phyloP scores from a whole-genome alignment of 192 early-diverging fungal genomes.

The Podochytrium sp. region DNA sequence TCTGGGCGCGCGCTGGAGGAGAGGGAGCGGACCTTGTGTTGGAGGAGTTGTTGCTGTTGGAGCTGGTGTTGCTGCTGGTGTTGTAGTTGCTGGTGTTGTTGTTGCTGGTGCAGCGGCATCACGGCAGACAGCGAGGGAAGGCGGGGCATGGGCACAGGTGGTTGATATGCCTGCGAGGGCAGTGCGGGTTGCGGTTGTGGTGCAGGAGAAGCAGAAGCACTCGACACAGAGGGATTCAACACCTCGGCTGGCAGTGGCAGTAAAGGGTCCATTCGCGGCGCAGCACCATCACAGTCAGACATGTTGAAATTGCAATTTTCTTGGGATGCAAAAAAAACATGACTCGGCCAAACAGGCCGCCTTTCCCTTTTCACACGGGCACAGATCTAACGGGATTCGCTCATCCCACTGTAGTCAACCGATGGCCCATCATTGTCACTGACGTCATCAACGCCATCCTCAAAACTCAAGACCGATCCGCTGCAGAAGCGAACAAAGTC shows the following conservation, averaged over 20 bases:
- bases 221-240: too few species aligned
- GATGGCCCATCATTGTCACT: slow-evolving; percentile 20
- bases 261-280: too few species aligned
- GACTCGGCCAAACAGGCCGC: too few species aligned
- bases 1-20: not conserved
- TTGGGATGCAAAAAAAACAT: too few species aligned
- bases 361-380: slow-evolving; percentile 12
- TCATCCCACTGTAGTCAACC: slow-evolving; percentile 13
- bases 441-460: slow-evolving; percentile 16
- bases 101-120: not conserved
- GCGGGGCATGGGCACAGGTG: not conserved
- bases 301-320: too few species aligned
- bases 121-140: not conserved
- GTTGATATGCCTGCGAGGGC: not conserved
- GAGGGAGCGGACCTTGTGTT: not conserved
- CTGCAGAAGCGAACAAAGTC: not conserved
- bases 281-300: too few species aligned
- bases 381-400: slow-evolving; percentile 4
- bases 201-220: too few species aligned
- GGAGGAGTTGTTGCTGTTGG: not conserved
- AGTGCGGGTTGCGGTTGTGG: not conserved
- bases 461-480: not conserved
- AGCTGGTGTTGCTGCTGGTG: slow-evolving; percentile 6
- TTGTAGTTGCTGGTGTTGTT: not conserved
- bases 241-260: too few species aligned